A percentile compares a stretch with the other conserved stretches of the same genome.
Conservation (phyloP, 306 rosid genomes). For the Gastrolobium bilobum region DNA sequence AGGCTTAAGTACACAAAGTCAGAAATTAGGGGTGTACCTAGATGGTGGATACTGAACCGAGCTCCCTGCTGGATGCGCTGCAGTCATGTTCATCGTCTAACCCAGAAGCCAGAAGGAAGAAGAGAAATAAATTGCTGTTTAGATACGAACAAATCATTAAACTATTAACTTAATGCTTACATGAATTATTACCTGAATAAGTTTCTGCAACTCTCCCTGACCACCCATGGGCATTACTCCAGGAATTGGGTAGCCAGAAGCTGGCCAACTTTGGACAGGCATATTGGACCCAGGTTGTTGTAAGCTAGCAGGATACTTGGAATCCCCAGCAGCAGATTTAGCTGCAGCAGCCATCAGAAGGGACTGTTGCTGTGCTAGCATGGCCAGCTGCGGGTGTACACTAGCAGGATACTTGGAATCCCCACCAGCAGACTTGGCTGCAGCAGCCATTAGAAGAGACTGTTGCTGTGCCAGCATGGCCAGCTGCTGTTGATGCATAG, state of each 20-base stretch:
- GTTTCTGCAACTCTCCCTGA: constrained; percentile 67
- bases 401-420: constrained; percentile 55
- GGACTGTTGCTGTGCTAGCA: constrained; percentile 59
- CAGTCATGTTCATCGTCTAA: constrained; percentile 65
- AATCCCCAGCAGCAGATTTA: constrained; percentile 66
- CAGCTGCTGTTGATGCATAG: constrained; percentile 89
- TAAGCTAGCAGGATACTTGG: constrained; percentile 52
- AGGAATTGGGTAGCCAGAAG: constrained; percentile 65
- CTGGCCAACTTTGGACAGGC: constrained; percentile 80
- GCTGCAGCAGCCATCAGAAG: constrained; percentile 86
- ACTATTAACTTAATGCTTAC: constrained; percentile 41
- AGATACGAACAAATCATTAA: constrained; percentile 35
- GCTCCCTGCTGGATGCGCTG: constrained; percentile 60
- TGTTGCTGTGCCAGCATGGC: constrained; percentile 74
- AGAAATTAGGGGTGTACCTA: constrained; percentile 63
- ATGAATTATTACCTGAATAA: constrained; percentile 67
- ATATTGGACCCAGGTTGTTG: constrained; percentile 68
- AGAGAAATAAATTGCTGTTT: constrained; percentile 48
- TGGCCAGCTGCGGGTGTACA: constrained; percentile 14
- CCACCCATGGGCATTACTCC: constrained; percentile 68
- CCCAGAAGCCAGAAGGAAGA: constrained; percentile 42
- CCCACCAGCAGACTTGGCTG: constrained; percentile 61
- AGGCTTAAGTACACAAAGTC: constrained; percentile 21
- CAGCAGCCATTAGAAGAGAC: constrained; percentile 77
- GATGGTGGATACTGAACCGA: constrained; percentile 73